These are phyloP conservation scores for Acanthamoeba castellanii DNA, from an alignment of 208 protist genomes.

Conservation along the genomic window DNA sequence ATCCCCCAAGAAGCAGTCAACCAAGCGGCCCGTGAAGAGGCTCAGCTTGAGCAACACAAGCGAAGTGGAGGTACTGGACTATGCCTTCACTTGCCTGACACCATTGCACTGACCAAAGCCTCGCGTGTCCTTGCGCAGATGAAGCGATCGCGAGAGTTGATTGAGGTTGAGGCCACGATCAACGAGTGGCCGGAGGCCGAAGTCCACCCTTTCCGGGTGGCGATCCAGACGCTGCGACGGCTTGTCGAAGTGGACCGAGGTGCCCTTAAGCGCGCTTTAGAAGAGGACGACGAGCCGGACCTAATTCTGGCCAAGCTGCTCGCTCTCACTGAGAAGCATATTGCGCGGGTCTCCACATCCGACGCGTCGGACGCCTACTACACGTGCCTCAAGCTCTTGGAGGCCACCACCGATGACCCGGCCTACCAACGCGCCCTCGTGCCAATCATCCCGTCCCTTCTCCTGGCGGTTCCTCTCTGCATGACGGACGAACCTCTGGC, in stretches of 20 bases:
- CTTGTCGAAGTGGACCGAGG: neutral
- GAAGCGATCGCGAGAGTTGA: neutral
- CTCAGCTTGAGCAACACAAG: neutral
- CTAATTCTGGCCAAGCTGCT: neutral
- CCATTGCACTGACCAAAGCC: no score
- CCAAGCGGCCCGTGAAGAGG: neutral
- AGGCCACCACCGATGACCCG: constrained; percentile 29
- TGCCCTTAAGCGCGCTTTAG: neutral
- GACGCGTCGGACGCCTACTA: neutral
- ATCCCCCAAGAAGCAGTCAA: neutral
- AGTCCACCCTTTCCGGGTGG: constrained; percentile 2
- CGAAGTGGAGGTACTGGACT: neutral
- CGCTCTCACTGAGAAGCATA: neutral
- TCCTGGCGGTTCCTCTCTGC: neutral
- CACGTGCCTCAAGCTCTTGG: neutral
- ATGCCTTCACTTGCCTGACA: neutral
- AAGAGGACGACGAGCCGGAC: neutral
- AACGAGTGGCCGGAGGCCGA: neutral
- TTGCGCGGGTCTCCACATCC: neutral
- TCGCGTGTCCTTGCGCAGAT: neutral
- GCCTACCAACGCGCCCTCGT: neutral
- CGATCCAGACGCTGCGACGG: constrained; percentile 31
- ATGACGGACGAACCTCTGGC: neutral
- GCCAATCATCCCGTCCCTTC: neutral
- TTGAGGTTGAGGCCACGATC: constrained; percentile 6